Conservation (phyloP, 176 grass and related monocot genomes). For the Phoenix roebelenii region DNA sequence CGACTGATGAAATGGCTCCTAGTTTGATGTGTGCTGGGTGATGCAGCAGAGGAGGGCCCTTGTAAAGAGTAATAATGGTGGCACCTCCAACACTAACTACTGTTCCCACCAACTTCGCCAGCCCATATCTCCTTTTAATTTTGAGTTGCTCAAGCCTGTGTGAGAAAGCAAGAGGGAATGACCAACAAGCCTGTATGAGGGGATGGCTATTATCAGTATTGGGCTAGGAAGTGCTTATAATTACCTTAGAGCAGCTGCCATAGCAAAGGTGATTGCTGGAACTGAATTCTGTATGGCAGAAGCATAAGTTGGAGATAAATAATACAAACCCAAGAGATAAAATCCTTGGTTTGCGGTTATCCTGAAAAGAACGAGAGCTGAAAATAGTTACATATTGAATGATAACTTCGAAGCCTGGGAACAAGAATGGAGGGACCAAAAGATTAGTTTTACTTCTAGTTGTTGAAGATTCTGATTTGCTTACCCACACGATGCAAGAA, state of each 20-base stretch:
- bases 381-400: no score
- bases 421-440: background rate
- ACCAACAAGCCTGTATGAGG: background rate
- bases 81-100: slow-evolving; percentile 82
- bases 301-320: slow-evolving; percentile 88
- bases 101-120: slow-evolving; percentile 82
- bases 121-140: slow-evolving; percentile 47
- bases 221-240: background rate
- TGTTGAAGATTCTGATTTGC: slow-evolving; percentile 6
- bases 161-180: background rate
- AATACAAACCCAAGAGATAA: slow-evolving; percentile 81
- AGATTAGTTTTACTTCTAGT: background rate
- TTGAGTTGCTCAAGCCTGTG: slow-evolving; percentile 70
- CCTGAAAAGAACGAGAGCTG: slow-evolving; percentile 12
- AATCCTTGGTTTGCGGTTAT: slow-evolving; percentile 98
- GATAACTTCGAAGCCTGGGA: background rate
- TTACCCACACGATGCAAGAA: slow-evolving; percentile 78
- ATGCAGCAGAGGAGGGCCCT: slow-evolving; percentile 66
- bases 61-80: slow-evolving; percentile 83
- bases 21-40: slow-evolving; percentile 23
- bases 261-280: slow-evolving; percentile 73
- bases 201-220: no score
- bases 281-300: slow-evolving; percentile 90
- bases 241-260: slow-evolving; percentile 63
- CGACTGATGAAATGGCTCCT: slow-evolving; percentile 18